Conservation (phyloP, 2,329 filamentous ascomycete genomes). For the Aureobasidium subglaciale region DNA sequence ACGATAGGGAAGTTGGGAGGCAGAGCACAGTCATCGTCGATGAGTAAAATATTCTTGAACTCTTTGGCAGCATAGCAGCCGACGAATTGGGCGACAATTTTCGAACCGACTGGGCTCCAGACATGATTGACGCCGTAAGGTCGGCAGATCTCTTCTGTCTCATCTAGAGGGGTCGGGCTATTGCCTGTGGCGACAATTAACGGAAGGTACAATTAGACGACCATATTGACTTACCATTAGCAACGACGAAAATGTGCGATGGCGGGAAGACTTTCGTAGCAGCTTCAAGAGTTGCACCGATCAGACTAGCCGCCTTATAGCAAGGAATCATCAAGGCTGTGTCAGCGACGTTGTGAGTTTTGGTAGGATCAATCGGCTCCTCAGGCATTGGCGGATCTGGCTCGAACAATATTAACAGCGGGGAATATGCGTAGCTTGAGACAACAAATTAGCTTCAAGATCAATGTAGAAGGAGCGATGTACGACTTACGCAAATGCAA, state of each 20-base stretch:
- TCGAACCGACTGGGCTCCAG: conserved; percentile 44
- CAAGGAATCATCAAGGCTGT: conserved; percentile 42
- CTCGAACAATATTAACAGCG: conserved; percentile 30
- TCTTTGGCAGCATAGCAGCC: conserved; percentile 40
- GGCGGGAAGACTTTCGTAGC: conserved; percentile 42
- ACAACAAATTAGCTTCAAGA: background rate
- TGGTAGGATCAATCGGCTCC: conserved; percentile 15
- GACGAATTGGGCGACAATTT: conserved; percentile 45
- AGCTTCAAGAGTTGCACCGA: conserved; percentile 37
- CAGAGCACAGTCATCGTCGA: conserved; percentile 45
- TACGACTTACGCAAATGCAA: conserved; percentile 24
- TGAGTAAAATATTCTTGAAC: conserved; percentile 42
- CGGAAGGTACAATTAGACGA: too few species aligned
- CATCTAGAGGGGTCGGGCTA: conserved; percentile 39
- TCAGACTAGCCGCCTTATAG: conserved; percentile 40
- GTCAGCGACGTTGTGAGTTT: conserved; percentile 26
- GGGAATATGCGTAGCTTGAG: conserved; percentile 20
- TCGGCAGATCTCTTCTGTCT: conserved; percentile 42
- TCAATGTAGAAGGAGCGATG: background rate
- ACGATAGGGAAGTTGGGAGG: conserved; percentile 44
- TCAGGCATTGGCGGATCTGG: conserved; percentile 29
- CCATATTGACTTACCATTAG: conserved; percentile 32
- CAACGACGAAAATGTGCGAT: conserved; percentile 42
- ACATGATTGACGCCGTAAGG: conserved; percentile 42
- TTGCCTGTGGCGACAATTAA: conserved; percentile 24